Percentiles rank a stretch among this genome's conserved stretches.
phyloP scores from a whole-genome alignment of 2,329 filamentous ascomycete species.

The Neonectria coccinea region DNA sequence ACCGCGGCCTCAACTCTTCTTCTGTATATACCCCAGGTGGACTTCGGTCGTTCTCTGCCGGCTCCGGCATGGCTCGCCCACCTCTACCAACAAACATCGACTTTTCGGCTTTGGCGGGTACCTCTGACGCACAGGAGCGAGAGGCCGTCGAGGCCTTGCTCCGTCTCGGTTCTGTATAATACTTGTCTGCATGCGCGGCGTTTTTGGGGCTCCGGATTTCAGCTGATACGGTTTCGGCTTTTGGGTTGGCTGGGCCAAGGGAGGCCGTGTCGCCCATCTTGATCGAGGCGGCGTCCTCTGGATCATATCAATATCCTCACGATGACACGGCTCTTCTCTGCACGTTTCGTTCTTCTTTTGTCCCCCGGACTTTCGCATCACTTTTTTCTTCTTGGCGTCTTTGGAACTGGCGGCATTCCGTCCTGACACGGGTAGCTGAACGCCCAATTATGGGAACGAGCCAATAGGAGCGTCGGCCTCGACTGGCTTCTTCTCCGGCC shows the following conservation, averaged over 20 bases:
- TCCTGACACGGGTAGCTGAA: constrained; percentile 28
- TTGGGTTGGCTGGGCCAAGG: constrained; percentile 47
- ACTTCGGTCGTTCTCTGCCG: constrained; percentile 62
- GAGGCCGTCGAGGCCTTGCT: constrained; percentile 86
- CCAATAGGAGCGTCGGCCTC: constrained; percentile 24
- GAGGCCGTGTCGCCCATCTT: constrained; percentile 48
- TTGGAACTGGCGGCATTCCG: constrained; percentile 35
- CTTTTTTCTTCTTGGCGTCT: constrained; percentile 42
- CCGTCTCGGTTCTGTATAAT: constrained; percentile 83
- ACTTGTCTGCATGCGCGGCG: constrained; percentile 65
- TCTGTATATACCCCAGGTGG: constrained; percentile 62
- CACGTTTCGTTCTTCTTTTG: constrained; percentile 27
- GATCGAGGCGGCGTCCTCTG: constrained; percentile 50
- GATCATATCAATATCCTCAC: constrained; percentile 46
- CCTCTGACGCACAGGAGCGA: constrained; percentile 78
- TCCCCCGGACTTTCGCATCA: constrained; percentile 27
- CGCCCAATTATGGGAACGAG: constrained; percentile 30
- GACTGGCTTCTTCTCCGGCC: constrained; percentile 17
- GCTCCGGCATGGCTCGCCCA: constrained; percentile 65
- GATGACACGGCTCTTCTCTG: constrained; percentile 49
- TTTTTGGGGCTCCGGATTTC: constrained; percentile 51
- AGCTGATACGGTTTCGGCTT: constrained; percentile 34
- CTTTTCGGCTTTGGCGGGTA: constrained; percentile 62
- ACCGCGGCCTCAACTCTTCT: constrained; percentile 53
- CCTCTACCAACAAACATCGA: constrained; percentile 65